These are phyloP conservation scores for Blastocystis sp. DNA, from an alignment of 352 stramenopile genomes.

Conservation along the genomic window DNA sequence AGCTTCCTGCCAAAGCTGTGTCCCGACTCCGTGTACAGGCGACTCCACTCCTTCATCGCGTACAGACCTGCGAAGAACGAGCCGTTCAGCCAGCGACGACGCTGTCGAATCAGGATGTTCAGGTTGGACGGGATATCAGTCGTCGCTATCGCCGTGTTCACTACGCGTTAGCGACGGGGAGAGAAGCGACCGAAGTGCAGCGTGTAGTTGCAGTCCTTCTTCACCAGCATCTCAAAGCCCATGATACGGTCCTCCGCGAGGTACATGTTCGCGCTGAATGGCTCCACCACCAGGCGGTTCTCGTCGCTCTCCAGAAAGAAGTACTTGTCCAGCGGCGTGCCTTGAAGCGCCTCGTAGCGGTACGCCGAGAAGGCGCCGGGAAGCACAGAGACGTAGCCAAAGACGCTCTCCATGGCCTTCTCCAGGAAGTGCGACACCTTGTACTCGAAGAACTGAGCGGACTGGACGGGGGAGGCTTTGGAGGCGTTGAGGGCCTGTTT, in stretches of 20 bases:
- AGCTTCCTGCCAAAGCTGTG: slow-evolving; percentile 76
- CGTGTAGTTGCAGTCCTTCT: slow-evolving; percentile 77
- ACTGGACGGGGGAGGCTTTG: slow-evolving; percentile 74
- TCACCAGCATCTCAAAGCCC: slow-evolving; percentile 80
- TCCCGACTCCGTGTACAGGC: slow-evolving; percentile 78
- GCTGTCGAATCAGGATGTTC: slow-evolving; percentile 80
- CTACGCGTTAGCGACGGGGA: slow-evolving; percentile 8
- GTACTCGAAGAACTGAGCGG: slow-evolving; percentile 77
- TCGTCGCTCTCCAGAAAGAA: slow-evolving; percentile 76
- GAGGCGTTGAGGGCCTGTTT: slow-evolving; percentile 57
- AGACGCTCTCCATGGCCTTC: slow-evolving; percentile 77
- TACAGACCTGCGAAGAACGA: slow-evolving; percentile 81
- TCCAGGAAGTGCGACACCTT: slow-evolving; percentile 77
- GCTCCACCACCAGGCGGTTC: slow-evolving; percentile 76
- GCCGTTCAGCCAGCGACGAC: slow-evolving; percentile 80
- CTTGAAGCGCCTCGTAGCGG: slow-evolving; percentile 75
- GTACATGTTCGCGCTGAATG: slow-evolving; percentile 82
- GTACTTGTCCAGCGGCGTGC: slow-evolving; percentile 76
- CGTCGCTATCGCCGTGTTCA: slow-evolving; percentile 76
- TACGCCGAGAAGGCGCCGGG: slow-evolving; percentile 78
- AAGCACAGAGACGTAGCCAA: slow-evolving; percentile 77
- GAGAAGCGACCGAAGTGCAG: slow-evolving; percentile 77
- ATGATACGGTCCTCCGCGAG: slow-evolving; percentile 81
- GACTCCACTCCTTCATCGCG: slow-evolving; percentile 79
- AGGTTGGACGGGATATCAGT: slow-evolving; percentile 79